Conservation (phyloP, 352 stramenopile genomes). For the Phytophthora macrochlamydospora region DNA sequence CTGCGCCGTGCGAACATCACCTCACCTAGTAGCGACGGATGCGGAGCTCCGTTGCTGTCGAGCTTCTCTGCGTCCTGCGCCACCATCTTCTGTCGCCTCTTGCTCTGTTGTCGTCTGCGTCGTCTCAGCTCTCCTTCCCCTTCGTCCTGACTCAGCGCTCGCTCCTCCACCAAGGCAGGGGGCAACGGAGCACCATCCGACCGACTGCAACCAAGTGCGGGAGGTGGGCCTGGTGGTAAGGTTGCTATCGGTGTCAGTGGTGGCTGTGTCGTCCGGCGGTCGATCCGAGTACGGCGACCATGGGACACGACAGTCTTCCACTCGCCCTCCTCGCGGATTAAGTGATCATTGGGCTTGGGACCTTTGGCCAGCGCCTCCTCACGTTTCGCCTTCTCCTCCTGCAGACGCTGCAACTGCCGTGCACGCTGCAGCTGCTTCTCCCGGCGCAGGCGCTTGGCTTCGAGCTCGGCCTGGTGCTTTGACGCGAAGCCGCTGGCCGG, state of each 20-base stretch:
- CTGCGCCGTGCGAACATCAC: constrained; percentile 45
- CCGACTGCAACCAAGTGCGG: constrained; percentile 2
- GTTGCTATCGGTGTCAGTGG: not conserved
- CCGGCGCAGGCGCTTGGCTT: constrained; percentile 31
- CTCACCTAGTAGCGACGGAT: constrained; percentile 40
- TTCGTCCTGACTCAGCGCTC: constrained; percentile 38
- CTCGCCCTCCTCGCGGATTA: constrained; percentile 32
- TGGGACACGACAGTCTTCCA: constrained; percentile 49
- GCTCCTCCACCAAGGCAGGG: constrained; percentile 14
- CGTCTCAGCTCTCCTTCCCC: constrained; percentile 20
- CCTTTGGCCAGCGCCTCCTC: constrained; percentile 24
- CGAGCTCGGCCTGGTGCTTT: constrained; percentile 37
- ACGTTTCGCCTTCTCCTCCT: constrained; percentile 25
- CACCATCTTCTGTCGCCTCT: constrained; percentile 29
- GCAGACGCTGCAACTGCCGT: constrained; percentile 25
- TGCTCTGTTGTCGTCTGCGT: constrained; percentile 33
- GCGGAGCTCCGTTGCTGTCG: constrained; percentile 29
- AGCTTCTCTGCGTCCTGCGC: constrained; percentile 13
- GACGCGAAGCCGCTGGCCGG: constrained; percentile 43
- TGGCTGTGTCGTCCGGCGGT: constrained; percentile 10
- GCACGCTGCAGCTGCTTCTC: constrained; percentile 28
- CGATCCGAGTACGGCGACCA: constrained; percentile 24
- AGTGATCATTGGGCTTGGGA: constrained; percentile 27
- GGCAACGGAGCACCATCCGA: constrained; percentile 13
- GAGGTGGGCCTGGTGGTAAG: constrained; percentile 7